These are phyloP conservation scores for Lodderomyces parapsilosis DNA, from an alignment of 1,139 yeast species.

Conservation along the genomic window DNA sequence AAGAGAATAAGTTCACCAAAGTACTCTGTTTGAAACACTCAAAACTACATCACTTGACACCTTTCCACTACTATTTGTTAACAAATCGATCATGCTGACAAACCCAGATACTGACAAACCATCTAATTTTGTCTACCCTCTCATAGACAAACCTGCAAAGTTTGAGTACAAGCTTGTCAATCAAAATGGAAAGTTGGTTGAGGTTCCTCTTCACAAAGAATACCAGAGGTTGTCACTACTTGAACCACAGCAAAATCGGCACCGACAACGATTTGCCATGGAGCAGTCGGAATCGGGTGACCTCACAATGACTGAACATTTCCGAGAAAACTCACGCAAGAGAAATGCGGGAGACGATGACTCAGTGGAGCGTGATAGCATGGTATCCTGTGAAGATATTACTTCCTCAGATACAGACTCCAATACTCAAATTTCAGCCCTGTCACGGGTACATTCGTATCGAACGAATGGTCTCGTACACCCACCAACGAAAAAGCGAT, in stretches of 20 bases:
- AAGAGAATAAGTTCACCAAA: background rate
- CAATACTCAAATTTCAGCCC: constrained; percentile 23
- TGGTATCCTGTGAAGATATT: constrained; percentile 40
- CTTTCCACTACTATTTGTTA: background rate
- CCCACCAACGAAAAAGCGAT: constrained; percentile 44
- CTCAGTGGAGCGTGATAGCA: constrained; percentile 18
- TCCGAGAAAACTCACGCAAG: constrained; percentile 25
- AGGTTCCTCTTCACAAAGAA: constrained; percentile 26
- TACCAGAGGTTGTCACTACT: constrained; percentile 25
- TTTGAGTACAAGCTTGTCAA: constrained; percentile 35
- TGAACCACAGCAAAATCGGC: background rate
- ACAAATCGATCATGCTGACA: background rate
- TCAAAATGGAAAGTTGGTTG: constrained; percentile 35
- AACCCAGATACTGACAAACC: constrained; percentile 11
- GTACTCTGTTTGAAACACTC: background rate
- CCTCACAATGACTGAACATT: background rate
- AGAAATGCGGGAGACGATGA: constrained; percentile 21
- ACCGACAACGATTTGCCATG: background rate
- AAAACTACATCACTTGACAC: background rate
- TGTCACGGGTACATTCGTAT: constrained; percentile 8
- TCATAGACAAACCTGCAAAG: constrained; percentile 27
- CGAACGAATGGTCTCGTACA: constrained; percentile 17
- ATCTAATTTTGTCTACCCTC: constrained; percentile 25
- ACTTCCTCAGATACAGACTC: constrained; percentile 36
- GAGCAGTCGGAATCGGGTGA: background rate